A percentile compares a stretch with the other conserved stretches of the same genome.
Conservation (phyloP, 2,329 filamentous ascomycete species). For the Sclerotinia spermophila region DNA sequence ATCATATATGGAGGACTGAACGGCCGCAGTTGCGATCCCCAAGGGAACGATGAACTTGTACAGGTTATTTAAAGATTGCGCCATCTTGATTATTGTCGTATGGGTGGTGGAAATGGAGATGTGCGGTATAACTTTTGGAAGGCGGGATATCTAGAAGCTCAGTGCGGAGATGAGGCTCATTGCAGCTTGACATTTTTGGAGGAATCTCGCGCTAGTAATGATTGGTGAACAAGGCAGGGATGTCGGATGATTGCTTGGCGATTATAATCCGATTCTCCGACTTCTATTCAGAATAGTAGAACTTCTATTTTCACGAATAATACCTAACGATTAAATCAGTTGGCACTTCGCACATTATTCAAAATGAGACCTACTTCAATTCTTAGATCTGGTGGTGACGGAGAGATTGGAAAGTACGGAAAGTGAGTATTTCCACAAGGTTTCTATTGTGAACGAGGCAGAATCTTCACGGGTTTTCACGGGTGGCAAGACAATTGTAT, state of each 20-base stretch:
- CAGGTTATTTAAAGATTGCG: slow-evolving; percentile 55
- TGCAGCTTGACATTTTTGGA: slow-evolving; percentile 30
- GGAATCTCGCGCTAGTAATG: slow-evolving; percentile 29
- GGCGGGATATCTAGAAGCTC: slow-evolving; percentile 18
- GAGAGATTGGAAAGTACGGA: slow-evolving; percentile 38
- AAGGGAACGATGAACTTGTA: slow-evolving; percentile 71
- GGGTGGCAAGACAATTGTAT: slow-evolving; percentile 6
- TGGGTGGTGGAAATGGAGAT: slow-evolving; percentile 12
- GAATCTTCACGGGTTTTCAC: slow-evolving; percentile 12
- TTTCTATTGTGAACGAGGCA: slow-evolving; percentile 11
- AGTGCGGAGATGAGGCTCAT: slow-evolving; percentile 9
- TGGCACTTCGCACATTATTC: slow-evolving; percentile 19
- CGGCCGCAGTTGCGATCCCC: slow-evolving; percentile 62
- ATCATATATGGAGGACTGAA: slow-evolving; percentile 87
- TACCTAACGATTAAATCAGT: slow-evolving; percentile 12
- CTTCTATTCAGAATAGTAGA: neutral
- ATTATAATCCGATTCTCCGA: slow-evolving; percentile 22
- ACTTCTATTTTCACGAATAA: neutral
- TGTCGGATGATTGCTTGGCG: slow-evolving; percentile 25
- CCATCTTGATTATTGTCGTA: slow-evolving; percentile 37
- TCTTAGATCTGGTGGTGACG: slow-evolving; percentile 35
- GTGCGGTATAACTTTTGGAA: slow-evolving; percentile 18
- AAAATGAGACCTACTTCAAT: slow-evolving; percentile 38
- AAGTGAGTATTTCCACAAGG: slow-evolving; percentile 33
- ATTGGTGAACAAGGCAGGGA: slow-evolving; percentile 16